These are phyloP conservation scores for Cocos nucifera DNA, from an alignment of 176 grass and related monocot genomes.

Conservation along the genomic window DNA sequence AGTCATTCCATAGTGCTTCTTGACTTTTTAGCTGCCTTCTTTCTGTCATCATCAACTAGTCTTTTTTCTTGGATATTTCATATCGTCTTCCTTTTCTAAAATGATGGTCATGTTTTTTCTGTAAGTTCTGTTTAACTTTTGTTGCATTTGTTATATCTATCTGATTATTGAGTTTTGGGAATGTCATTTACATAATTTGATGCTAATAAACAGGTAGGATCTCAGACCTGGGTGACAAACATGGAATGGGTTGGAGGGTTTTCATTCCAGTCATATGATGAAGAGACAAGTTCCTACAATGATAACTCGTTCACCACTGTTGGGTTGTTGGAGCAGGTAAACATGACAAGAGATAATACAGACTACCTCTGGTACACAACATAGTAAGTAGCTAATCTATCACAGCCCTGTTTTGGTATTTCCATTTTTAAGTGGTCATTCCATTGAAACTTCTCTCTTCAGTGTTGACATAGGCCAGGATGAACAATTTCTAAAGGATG, in stretches of 20 bases:
- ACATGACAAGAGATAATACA: constrained; percentile 86
- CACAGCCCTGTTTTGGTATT: background rate
- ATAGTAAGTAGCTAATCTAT: constrained; percentile 44
- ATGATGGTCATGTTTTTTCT: too few species aligned
- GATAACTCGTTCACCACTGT: constrained; percentile 52
- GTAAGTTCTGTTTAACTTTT: too few species aligned
- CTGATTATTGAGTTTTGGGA: too few species aligned
- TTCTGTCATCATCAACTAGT: too few species aligned
- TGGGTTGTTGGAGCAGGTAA: constrained; percentile 90
- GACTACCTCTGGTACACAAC: constrained; percentile 98
- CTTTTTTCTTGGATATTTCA: too few species aligned
- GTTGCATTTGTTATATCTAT: too few species aligned
- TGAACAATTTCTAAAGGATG: constrained; percentile 62
- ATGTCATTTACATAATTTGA: background rate
- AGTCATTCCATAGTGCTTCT: constrained; percentile 2
- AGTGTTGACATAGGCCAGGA: constrained; percentile 56
- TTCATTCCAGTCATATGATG: constrained; percentile 70
- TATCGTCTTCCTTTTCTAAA: too few species aligned
- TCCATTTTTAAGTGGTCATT: too few species aligned
- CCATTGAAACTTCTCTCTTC: constrained; percentile 9
- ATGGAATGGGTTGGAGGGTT: constrained; percentile 84
- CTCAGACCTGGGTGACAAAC: constrained; percentile 72
- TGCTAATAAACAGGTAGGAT: constrained; percentile 53
- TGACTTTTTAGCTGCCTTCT: too few species aligned
- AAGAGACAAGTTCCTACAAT: constrained; percentile 58